Conservation (phyloP, 805 yeast genomes). For the Metschnikowia baotianmanensis region DNA sequence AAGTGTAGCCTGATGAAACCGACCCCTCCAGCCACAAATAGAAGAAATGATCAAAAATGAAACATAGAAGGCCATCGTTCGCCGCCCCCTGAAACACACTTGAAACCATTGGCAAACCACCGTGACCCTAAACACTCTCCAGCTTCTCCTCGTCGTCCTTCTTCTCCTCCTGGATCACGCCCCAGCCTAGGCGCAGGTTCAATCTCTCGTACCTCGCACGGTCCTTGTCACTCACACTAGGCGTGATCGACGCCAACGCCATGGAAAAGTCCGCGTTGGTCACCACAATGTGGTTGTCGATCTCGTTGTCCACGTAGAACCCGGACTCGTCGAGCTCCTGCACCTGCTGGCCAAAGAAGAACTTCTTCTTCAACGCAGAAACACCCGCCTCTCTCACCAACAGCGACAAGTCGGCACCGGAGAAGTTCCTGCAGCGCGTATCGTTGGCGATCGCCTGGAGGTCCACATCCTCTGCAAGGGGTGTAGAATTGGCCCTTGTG, state of each 20-base stretch:
- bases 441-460: conserved; percentile 63
- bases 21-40: too few species aligned
- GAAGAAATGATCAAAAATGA: too few species aligned
- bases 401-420: conserved; percentile 95
- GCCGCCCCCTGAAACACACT: too few species aligned
- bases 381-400: conserved; percentile 94
- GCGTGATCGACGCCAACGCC: conserved; percentile 76
- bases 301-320: conserved; percentile 30
- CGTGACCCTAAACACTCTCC: not conserved
- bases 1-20: too few species aligned
- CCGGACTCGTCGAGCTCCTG: conserved; percentile 40
- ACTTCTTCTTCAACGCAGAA: conserved; percentile 72
- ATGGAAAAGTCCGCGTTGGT: conserved; percentile 60
- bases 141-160: conserved; percentile 5
- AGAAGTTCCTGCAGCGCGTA: conserved; percentile 80
- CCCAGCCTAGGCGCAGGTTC: conserved; percentile 76
- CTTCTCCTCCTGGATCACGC: conserved; percentile 37
- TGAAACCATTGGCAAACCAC: too few species aligned
- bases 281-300: conserved; percentile 48
- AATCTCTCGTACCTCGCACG: conserved; percentile 71
- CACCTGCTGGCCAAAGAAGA: conserved; percentile 47
- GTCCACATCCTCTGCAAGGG: conserved; percentile 63
- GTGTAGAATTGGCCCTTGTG: conserved; percentile 69
- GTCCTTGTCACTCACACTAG: conserved; percentile 87
- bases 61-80: too few species aligned